Conservation (phyloP, 768 basidiomycete genomes). For the Calocybe indica region DNA sequence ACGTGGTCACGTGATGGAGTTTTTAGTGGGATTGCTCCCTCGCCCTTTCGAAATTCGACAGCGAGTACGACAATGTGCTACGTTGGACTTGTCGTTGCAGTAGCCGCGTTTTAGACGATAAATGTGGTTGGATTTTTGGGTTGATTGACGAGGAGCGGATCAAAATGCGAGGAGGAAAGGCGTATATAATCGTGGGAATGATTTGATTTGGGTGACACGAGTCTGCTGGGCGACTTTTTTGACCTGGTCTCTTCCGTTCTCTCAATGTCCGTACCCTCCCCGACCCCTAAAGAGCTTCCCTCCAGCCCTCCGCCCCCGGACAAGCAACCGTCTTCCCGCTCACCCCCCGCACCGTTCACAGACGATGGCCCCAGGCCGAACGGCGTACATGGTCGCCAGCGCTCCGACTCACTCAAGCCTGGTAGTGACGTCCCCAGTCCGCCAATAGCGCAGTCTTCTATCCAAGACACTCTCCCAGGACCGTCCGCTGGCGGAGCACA, state of each 20-base stretch:
- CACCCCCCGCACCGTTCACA: too few relatives aligned
- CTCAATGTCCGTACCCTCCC: conserved; percentile 10
- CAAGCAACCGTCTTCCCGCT: too few relatives aligned
- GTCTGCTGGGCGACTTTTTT: not conserved
- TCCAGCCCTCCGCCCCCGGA: not conserved
- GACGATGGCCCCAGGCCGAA: conserved; percentile 3
- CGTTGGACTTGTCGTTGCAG: conserved; percentile 9
- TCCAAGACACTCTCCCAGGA: conserved; percentile 3
- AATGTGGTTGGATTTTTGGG: conserved; percentile 2
- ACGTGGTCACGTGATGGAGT: conserved; percentile 9
- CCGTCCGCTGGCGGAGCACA: conserved; percentile 5
- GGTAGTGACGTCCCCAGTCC: too few relatives aligned
- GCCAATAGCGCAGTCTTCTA: not conserved
- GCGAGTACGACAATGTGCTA: conserved; percentile 6
- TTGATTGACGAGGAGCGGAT: conserved; percentile 2
- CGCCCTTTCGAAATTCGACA: not conserved
- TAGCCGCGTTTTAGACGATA: conserved; percentile 10
- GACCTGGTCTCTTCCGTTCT: conserved; percentile 1
- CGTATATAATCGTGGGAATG: too few relatives aligned
- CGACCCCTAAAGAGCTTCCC: conserved; percentile 5
- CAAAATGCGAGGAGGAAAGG: too few relatives aligned
- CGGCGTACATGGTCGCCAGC: not conserved
- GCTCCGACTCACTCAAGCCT: too few relatives aligned
- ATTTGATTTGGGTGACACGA: too few relatives aligned
- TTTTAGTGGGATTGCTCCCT: not conserved